Evolutionary conservation across 345 rosid species (phyloP), one percentile per base, ranked within the genome.

Genomic region (Corymbia maculata): DNA sequence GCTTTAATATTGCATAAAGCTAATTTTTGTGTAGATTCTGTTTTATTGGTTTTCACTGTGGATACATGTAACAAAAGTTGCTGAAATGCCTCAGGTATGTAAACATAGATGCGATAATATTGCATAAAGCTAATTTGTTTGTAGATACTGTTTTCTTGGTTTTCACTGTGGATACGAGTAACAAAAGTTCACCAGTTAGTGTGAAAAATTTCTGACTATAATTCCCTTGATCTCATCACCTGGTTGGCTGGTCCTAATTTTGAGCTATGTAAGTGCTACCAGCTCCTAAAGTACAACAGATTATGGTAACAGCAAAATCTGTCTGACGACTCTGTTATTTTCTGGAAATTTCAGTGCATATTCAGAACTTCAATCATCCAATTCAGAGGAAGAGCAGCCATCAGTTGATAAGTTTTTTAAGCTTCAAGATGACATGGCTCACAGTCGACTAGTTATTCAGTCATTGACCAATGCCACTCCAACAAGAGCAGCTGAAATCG

Each of bases 341-440:
- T 36, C 88, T 52, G 70, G 32, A 36, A 36, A 28, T 89, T 86
- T 79, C 92, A 96, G 97, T 85, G 85, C 91, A 45, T 95, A 93
- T 91, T 93, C 99, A 22, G 95, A 96, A 91, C 93, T 95, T 85
- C 94, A 51, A 53, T 91, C 89, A 42, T 87, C 87, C 32, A 90
- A 93, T 79, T 87, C 82, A 50, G 90, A 87, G 36, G 93, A 93
- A 66, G 93, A 91, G 59, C 90, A 93, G 57, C 90, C 84, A 87
- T 90, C 92, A 66, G 90, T 97, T 0, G 93, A 93, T 86, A 93
- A 92, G 42, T 94, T 93, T 88, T 91, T 95, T 85, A 87, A 91
- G 79, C 93, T 95, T 90, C 93, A 95, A 17, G 94, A 95, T 88
- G 94, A 94, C 89, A 85, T 95, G 90, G 85, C 92, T 57, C 92